phyloP scores from a whole-genome alignment of 2,329 filamentous ascomycete genomes.

The Coleophoma crateriformis region DNA sequence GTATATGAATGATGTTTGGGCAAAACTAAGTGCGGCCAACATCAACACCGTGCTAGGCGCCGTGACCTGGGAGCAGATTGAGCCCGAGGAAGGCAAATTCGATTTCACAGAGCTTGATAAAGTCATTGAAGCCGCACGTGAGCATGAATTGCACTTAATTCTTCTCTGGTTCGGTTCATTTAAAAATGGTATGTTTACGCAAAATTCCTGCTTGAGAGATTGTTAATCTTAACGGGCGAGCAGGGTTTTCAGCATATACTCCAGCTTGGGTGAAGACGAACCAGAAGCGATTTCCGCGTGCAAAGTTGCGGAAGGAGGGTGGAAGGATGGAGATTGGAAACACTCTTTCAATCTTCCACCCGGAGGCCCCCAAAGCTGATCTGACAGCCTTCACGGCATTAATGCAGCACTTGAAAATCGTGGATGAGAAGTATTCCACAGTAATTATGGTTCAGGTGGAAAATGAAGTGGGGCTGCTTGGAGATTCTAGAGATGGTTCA shows the following conservation, averaged over 20 bases:
- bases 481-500: slow-evolving; percentile 44
- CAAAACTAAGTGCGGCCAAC: too few species aligned
- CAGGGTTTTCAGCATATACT: slow-evolving; percentile 26
- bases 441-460: slow-evolving; percentile 54
- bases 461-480: slow-evolving; percentile 46
- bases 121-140: too few species aligned
- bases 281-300: slow-evolving; percentile 23
- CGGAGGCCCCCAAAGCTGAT: slow-evolving; percentile 30
- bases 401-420: slow-evolving; percentile 32
- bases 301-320: slow-evolving; percentile 20
- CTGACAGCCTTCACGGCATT: slow-evolving; percentile 32
- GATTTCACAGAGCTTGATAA: too few species aligned
- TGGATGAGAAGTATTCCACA: slow-evolving; percentile 40
- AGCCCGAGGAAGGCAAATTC: too few species aligned
- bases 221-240: too few species aligned
- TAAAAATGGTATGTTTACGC: too few species aligned
- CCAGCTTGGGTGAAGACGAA: slow-evolving; percentile 33
- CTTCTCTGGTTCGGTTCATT: too few species aligned
- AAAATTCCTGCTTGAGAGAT: too few species aligned
- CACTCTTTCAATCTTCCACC: slow-evolving; percentile 30
- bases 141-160: too few species aligned
- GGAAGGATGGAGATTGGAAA: slow-evolving; percentile 24
- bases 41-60: too few species aligned
- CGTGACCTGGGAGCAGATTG: too few species aligned
- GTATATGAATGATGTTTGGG: too few species aligned